Evolutionary conservation across 2,329 filamentous ascomycete genomes (phyloP), one percentile per base, ranked within the genome.

Genomic region (Sporothrix brasiliensis): DNA sequence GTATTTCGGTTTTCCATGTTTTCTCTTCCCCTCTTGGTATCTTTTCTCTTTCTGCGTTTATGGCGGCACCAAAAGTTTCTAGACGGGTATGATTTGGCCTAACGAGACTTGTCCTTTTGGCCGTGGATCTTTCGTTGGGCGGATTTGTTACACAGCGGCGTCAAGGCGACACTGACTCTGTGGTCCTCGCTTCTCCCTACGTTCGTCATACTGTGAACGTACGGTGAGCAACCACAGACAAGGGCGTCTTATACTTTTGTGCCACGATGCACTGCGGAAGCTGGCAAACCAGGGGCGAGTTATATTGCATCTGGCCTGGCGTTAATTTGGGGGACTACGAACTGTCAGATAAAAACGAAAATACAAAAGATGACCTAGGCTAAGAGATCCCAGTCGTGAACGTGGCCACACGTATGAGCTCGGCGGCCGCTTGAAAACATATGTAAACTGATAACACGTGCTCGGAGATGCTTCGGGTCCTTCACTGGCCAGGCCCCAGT

Each of bases 271-370:
- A 50, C 52, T 44, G 44, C 67, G 47, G 53, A 47, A 49, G 16
- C 44, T 39, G 41, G 67, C 67, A 53, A 21, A n/a, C 34, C 41
- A 56, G 67, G 67, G 67, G n/a, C 44, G 53, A 53, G 44, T 49
- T 65, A 47, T 65, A 53, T 67, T 60, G 68, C 68, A 69, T 69
- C 50, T 27, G 69, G 69, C 69, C 69, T 60, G 69, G 69, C 69
- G 69, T 70, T 70, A 34, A 60, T n/a, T 66, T 70, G 41, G 69
- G 69, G 47, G 27, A 60, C 44, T 52, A 49, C 52, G 27, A 24
- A 16, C 49, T 53, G 52, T 53, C 50, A 70, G 34, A 60, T 58
- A 67, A 41, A 67, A 50, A 70, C 58, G 24, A 70, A 66, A 67
- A 60, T 27, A 66, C 58, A 16, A 27, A 67, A 13, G 41, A 49